These are phyloP conservation scores for Leishmania braziliensis DNA, from an alignment of 208 protist genomes.

Conservation along the genomic window DNA sequence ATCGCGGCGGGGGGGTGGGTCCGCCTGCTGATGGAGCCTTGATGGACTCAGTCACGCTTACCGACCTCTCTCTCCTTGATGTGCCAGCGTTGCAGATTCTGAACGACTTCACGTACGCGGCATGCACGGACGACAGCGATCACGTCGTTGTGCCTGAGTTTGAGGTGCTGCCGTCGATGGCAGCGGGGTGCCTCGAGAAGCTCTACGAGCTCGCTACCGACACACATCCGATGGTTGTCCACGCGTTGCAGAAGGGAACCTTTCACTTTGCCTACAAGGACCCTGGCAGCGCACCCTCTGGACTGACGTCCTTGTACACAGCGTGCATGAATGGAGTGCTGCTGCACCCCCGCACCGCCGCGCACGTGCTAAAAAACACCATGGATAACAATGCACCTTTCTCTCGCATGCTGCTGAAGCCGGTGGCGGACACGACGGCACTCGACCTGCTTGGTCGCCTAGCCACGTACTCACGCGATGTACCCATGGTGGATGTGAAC, in stretches of 20 bases:
- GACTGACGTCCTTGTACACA: constrained; percentile 64
- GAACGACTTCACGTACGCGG: constrained; percentile 69
- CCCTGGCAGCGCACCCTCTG: not conserved
- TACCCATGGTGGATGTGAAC: constrained; percentile 82
- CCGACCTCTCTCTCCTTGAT: constrained; percentile 21
- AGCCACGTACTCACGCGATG: constrained; percentile 36
- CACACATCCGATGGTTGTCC: constrained; percentile 56
- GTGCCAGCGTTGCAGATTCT: constrained; percentile 63
- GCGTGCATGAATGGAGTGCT: constrained; percentile 76
- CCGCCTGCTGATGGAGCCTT: not conserved
- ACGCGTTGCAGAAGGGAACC: constrained; percentile 40
- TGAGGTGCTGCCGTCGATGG: constrained; percentile 73
- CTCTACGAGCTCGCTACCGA: constrained; percentile 75
- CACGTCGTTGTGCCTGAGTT: constrained; percentile 83
- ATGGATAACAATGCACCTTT: constrained; percentile 72
- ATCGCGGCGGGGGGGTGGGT: not conserved
- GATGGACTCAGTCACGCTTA: not conserved
- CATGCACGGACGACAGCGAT: constrained; percentile 48
- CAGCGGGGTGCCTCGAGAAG: constrained; percentile 70
- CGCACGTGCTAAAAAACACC: constrained; percentile 67
- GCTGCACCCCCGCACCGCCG: constrained; percentile 66
- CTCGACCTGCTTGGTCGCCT: constrained; percentile 45
- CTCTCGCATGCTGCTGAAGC: constrained; percentile 69
- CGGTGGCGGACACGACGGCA: constrained; percentile 62
- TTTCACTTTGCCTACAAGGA: constrained; percentile 45